Evolutionary conservation across 2,329 filamentous ascomycete genomes (phyloP), one percentile per base, ranked within the genome.

Genomic region (Fusarium transvaalense): DNA sequence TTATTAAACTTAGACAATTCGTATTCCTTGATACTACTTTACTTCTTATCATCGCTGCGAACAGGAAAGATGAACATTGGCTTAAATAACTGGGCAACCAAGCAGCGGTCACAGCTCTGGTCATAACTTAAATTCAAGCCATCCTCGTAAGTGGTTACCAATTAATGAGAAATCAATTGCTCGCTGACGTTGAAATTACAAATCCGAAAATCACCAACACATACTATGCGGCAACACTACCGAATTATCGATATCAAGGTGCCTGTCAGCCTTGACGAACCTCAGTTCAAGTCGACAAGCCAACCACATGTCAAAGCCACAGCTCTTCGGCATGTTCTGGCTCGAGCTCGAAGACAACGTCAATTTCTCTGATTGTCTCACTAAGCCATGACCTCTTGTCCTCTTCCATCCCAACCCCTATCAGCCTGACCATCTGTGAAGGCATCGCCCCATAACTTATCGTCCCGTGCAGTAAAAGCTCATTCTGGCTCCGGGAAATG

Each of bases 401-500:
- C 15, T 64, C 68, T 41, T 73, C 68, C 43, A 70, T 68, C 42
- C 67, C 71, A 17, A 70, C 56, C 23, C 76, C 76, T 31, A 74
- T 64, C 43, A 78, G 31, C 27, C 69, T 72, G 23, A 64, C 59
- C 62, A 56, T 75, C 23, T 66, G 51, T 15, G 66, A 65, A n/a
- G 64, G 50, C 32, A 52, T 56, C 31, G 53, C 62, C 10, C 68
- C 63, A 23, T 55, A 37, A 25, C 50, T 38, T 43, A 59, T 55
- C 35, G 50, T 70, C 27, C 76, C 76, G 39, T 68, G 57, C 42
- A 80, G 53, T 6, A 64, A 70, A 43, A 78, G 72, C 19, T 78
- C 76, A 50, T 70, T 73, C 14, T 72, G 58, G 10, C 73, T 76
- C 31, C 64, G 65, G 37, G 68, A 64, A 27, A 79, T 76, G 32